Base-by-base conservation (phyloP, 495 filamentous ascomycete species). In the Pseudoneurospora amorphoporcata region DNA sequence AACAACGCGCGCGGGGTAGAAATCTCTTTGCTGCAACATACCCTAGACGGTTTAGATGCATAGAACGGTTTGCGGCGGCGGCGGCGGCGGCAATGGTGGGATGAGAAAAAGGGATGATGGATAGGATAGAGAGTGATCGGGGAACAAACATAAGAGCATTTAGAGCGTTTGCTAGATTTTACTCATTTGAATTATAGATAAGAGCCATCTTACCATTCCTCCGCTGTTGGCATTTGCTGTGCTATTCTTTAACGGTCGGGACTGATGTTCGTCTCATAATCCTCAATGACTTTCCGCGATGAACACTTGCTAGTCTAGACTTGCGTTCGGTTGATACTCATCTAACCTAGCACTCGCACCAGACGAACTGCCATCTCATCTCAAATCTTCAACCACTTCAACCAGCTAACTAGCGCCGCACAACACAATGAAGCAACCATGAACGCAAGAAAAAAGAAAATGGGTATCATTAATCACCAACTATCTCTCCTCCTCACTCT, bases 401-500 rank as follows among this genome's bases (percentile, higher is more conserved):
- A 35, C 12, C 3, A 35, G 3, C 53, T 23, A 35, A 8, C 45
- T 2, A 3, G 7, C 29, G 37, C 12, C 3, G 53, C 23, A 29
- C 2, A 3, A 32, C 3, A 61, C 16, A 2, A 32, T 1, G 3
- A 16, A 61, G 2, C 23, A 61, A 16, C 4, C 23, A 61, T 6
- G 2, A 61, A 61, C 23, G 12, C 23, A 32, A 32, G 5, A 61
- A 35, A 53, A 37, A 42, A 37, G 17, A 53, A 37, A 42, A 37
- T 43, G 72, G 42, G 17, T 17, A 19, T 32, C 68, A 45, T 65
- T 68, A 29, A 42, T 14, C 35, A 43, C 12, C 17, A 3, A 5
- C 53, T 61, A 35, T 17, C 42, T 68, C 69, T 72, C 39, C 74
- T n/a, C 42, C 69, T 39, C 68, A 71, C 53, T 35, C 72, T 37